A percentile compares a stretch with the other conserved stretches of the same genome.
Conservation (phyloP, 2,329 filamentous ascomycete species). For the Aspergillus oerlinghausenensis region DNA sequence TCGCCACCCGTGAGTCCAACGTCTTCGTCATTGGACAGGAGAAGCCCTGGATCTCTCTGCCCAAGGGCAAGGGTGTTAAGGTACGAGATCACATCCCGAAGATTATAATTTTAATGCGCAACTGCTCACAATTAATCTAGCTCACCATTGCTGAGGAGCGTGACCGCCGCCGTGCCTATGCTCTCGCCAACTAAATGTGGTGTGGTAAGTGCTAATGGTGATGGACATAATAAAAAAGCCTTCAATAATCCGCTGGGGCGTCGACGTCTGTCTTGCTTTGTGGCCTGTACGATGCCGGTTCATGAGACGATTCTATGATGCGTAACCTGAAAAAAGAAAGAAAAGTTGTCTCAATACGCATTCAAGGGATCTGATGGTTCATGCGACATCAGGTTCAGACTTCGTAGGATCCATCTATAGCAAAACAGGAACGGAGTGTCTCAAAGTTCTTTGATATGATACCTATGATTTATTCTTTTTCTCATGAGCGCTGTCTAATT, state of each 20-base stretch:
- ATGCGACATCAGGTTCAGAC: constrained; percentile 2
- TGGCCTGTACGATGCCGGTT: constrained; percentile 32
- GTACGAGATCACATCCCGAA: constrained; percentile 31
- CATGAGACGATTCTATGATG: constrained; percentile 18
- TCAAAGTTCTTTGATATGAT: constrained; percentile 29
- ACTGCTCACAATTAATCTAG: constrained; percentile 39
- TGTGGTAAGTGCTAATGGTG: constrained; percentile 21
- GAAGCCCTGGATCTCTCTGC: constrained; percentile 98
- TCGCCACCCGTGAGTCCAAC: constrained; percentile 98
- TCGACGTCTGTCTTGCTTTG: constrained; percentile 36
- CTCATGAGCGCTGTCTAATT: constrained; percentile 14
- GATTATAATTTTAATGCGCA: not conserved
- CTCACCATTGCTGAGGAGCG: constrained; percentile 98
- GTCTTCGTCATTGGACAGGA: constrained; percentile 98
- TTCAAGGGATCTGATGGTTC: constrained; percentile 4
- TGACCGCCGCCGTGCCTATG: constrained; percentile 83
- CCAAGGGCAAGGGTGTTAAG: constrained; percentile 99
- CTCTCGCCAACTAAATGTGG: constrained; percentile 48
- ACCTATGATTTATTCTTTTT: constrained; percentile 25
- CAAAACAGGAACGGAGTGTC: constrained; percentile 23
- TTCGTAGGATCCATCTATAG: constrained; percentile 31
- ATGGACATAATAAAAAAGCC: constrained; percentile 21
- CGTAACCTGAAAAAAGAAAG: constrained; percentile 14
- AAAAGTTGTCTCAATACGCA: constrained; percentile 15
- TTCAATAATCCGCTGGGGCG: constrained; percentile 28